Evolutionary conservation across 768 basidiomycete genomes (phyloP), one percentile per base, ranked within the genome.

Genomic region (Agaricus sinodeliciosus): DNA sequence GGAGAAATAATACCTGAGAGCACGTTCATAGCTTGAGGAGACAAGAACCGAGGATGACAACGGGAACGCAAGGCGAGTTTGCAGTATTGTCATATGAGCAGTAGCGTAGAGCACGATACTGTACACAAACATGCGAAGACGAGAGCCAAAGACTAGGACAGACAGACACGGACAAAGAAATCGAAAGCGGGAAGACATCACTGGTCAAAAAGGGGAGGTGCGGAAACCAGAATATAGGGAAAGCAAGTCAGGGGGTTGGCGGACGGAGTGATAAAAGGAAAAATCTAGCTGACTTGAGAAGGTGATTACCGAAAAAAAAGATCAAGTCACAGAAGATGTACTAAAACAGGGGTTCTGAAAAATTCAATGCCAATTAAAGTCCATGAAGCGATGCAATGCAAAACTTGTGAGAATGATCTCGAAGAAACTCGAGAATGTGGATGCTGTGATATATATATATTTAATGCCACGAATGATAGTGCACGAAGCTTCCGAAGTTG

Each of bases 61-160:
- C 22, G 31, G 11, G 11, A 11, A 31, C 31, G 31, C 11, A 8
- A 5, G 11, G 31, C 31, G 31, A 31, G 31, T 31, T 52, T 45
- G 51, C 36, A 52, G 36, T 36, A 52, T 45, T 44, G 51, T 37
- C n/a, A 52, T 45, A 52, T 43, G 43, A 52, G 35, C 27, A 9
- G 34, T 45, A 28, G 35, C 43, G 35, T 22, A 34, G 35, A 18
- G 13, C 19, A 43, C 44, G 9, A 43, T 45, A 52, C 51, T 37
- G 19, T 52, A 52, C 51, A 52, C 35, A 40, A 31, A 45, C 41
- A 43, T 42, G 49, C 41, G 28, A 28, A 50, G 6, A 42, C 19
- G 18, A 3, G 35, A 37, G 11, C 12, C 15, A 25, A 34, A 16
- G 26, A 18, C 18, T 18, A 19, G 18, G 34, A 13, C 3, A 27